phyloP scores from a whole-genome alignment of 2,329 filamentous ascomycete genomes.

The Xylaria sp. region DNA sequence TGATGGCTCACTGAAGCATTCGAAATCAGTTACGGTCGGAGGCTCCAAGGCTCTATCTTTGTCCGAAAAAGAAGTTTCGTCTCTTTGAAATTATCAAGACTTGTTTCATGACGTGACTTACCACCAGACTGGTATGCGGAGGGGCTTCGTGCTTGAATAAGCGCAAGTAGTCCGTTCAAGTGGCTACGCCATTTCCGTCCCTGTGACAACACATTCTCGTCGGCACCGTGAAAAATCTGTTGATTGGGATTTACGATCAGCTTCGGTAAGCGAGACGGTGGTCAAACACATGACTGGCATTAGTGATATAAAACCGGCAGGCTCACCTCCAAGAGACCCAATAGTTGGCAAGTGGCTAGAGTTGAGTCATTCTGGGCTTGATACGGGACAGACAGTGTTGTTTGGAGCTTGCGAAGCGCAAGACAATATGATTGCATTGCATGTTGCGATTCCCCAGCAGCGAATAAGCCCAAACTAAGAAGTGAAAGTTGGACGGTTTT shows the following conservation, averaged over 20 bases:
- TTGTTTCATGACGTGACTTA: not conserved
- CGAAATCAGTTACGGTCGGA: not conserved
- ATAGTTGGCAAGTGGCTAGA: constrained; percentile 33
- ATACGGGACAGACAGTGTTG: constrained; percentile 4
- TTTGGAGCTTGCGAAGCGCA: constrained; percentile 29
- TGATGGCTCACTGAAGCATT: constrained; percentile 21
- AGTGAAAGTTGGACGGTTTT: constrained; percentile 28
- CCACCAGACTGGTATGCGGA: constrained; percentile 32
- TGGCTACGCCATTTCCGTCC: constrained; percentile 34
- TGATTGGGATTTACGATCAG: constrained; percentile 8
- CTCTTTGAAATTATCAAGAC: not conserved
- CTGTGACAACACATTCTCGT: constrained; percentile 25
- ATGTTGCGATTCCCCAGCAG: constrained; percentile 24
- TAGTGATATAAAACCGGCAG: not conserved
- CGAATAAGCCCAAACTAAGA: constrained; percentile 34
- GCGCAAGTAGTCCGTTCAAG: constrained; percentile 31
- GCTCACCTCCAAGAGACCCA: constrained; percentile 39
- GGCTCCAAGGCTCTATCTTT: not conserved
- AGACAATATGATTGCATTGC: constrained; percentile 32
- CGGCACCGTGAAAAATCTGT: constrained; percentile 34
- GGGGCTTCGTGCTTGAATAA: constrained; percentile 32
- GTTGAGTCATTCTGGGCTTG: constrained; percentile 25
- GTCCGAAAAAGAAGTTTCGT: not conserved
- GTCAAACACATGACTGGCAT: not conserved
- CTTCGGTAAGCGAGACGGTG: not conserved